Base-by-base conservation (phyloP, 257 asterid genomes). In the Vinca minor region DNA sequence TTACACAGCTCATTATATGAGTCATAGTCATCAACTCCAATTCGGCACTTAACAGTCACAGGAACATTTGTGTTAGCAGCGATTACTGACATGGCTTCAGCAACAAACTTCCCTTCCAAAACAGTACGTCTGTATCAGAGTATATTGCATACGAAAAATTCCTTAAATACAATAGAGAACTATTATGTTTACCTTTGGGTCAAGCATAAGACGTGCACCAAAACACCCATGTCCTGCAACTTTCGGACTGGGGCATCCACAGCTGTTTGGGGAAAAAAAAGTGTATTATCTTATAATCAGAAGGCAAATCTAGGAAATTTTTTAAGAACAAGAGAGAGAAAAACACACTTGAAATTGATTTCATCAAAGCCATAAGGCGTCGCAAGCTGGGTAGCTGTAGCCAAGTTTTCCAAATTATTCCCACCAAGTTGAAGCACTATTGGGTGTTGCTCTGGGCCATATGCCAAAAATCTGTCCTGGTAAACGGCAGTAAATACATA, bases 151-250 rank as follows among this genome's bases (percentile, higher is more conserved):
- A 35, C 29, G 47, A 64, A 34, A 63, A 60, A 11, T 35, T 5
- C 36, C 41, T 53, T 64, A 59, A 50, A 65, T 36, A 35, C 56
- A 63, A 62, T 48, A 46, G 65, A 64, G 55, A 52, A 65, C 68
- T 65, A 67, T 42, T 36, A 23, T 31, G 68, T 89, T 74, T 53
- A 92, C 98, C 96, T 92, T 84, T 61, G 98, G 98, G 69, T 89
- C 95, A 78, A 88, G 96, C 98, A 92, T 92, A 71, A 85, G 88
- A 52, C 93, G 87, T 66, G 75, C 96, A 42, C 98, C 96, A 53
- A 92, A 92, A 73, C 98, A 92, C 67, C 98, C 98, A 77, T 92
- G 87, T 66, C 98, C 95, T 79, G 96, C 98, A 72, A 89, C 96
- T 77, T 77, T 92, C 2, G 96, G 87, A 65, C 96, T 89, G 61